These are phyloP conservation scores for Neostapfia colusana DNA, from an alignment of 176 grass and related monocot genomes.

Conservation along the genomic window DNA sequence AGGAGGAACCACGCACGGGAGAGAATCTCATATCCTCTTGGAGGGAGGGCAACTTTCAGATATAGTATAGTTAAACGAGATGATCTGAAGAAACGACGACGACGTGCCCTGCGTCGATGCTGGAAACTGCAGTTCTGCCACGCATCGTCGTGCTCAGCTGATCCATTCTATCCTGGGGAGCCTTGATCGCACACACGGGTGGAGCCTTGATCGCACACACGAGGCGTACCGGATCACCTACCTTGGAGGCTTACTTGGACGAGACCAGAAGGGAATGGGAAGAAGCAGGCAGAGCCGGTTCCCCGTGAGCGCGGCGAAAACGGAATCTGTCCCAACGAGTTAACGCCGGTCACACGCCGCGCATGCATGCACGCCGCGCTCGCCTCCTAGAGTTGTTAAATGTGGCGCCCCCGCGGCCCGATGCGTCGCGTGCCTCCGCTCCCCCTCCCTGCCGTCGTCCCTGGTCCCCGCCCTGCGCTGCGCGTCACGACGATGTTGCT, in stretches of 20 bases:
- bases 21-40: not conserved
- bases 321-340: not conserved
- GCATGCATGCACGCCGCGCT: slow-evolving; percentile 1
- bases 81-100: too few species aligned
- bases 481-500: not conserved
- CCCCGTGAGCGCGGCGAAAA: slow-evolving; percentile 43
- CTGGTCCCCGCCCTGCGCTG: not conserved
- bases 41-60: too few species aligned
- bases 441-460: not conserved
- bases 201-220: too few species aligned
- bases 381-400: not conserved
- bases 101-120: too few species aligned
- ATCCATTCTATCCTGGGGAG: too few species aligned
- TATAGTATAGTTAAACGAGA: too few species aligned
- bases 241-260: not conserved
- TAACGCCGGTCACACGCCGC: slow-evolving; percentile 37
- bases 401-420: not conserved
- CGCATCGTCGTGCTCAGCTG: not conserved
- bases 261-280: not conserved
- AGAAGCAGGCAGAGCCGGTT: not conserved
- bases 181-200: too few species aligned
- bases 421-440: not conserved
- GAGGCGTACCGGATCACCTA: not conserved
- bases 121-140: not conserved
- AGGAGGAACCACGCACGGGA: not conserved